phyloP scores from a whole-genome alignment of 2,329 filamentous ascomycete genomes.

The Westerdykella sp. region DNA sequence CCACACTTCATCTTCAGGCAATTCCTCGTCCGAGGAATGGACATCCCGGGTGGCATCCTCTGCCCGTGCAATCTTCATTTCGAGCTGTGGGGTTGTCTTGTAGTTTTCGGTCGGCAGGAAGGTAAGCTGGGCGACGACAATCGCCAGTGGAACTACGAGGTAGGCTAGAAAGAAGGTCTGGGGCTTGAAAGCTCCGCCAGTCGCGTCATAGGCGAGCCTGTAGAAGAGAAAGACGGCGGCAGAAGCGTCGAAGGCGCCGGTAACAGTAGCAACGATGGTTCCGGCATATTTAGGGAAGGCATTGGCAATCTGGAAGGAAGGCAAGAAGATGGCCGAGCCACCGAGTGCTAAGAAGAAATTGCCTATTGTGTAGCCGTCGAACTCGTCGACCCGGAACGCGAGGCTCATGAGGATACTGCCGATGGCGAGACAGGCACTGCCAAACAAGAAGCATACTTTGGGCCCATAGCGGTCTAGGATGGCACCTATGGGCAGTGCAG shows the following conservation, averaged over 20 bases:
- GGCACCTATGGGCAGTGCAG: constrained; percentile 32
- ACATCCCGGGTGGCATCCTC: constrained; percentile 36
- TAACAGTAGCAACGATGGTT: constrained; percentile 71
- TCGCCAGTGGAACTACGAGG: constrained; percentile 61
- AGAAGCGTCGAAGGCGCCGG: constrained; percentile 77
- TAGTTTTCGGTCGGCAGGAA: constrained; percentile 72
- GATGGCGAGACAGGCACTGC: constrained; percentile 26
- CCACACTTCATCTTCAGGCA: constrained; percentile 46
- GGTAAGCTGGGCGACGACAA: constrained; percentile 60
- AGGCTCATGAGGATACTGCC: constrained; percentile 36
- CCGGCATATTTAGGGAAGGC: constrained; percentile 72
- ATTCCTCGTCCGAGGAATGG: constrained; percentile 51
- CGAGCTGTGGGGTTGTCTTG: constrained; percentile 53
- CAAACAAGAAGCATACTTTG: constrained; percentile 26
- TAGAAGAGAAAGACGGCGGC: constrained; percentile 73
- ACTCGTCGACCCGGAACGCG: constrained; percentile 30
- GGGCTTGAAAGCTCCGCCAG: constrained; percentile 52
- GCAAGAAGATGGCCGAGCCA: constrained; percentile 75
- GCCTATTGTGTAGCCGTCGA: constrained; percentile 55
- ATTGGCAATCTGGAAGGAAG: constrained; percentile 78
- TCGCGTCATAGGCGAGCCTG: constrained; percentile 61
- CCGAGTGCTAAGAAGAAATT: constrained; percentile 73
- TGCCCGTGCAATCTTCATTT: constrained; percentile 32
- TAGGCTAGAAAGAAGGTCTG: constrained; percentile 67
- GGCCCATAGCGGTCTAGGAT: constrained; percentile 36